Evolutionary conservation across 306 rosid species (phyloP).

Genomic region (Malus sylvestris): DNA sequence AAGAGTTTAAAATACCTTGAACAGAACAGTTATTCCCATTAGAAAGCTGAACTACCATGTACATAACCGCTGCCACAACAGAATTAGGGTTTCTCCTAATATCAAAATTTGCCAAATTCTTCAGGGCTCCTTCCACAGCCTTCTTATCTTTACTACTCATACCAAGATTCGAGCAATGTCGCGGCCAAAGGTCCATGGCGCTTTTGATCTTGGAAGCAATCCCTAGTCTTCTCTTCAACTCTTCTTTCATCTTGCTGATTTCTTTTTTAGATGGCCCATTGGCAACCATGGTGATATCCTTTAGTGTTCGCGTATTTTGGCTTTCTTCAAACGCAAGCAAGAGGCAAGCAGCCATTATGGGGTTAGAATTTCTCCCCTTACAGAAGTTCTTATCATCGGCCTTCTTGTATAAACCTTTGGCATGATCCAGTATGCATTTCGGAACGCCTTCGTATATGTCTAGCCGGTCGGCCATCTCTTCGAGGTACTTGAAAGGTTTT

Average conservation of each 20-base stretch:
- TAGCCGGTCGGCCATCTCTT: background rate
- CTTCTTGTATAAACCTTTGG: slow-evolving; percentile 1
- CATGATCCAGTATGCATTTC: background rate
- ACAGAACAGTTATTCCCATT: background rate
- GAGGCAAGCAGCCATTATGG: slow-evolving; percentile 1
- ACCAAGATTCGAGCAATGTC: slow-evolving; percentile 3
- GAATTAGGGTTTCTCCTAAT: slow-evolving; percentile 19
- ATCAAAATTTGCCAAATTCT: background rate
- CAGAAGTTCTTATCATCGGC: background rate
- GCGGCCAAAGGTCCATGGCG: slow-evolving; percentile 6
- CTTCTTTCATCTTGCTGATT: background rate
- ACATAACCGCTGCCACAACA: slow-evolving; percentile 6
- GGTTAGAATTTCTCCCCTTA: background rate
- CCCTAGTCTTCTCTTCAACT: background rate
- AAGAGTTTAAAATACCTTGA: background rate
- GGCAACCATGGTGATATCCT: background rate
- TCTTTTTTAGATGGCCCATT: slow-evolving; percentile 5
- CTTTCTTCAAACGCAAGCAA: slow-evolving; percentile 2
- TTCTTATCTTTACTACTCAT: background rate
- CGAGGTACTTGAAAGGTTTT: background rate
- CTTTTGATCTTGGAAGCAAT: background rate
- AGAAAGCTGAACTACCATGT: slow-evolving; percentile 18
- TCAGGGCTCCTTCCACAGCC: slow-evolving; percentile 7
- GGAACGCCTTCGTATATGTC: background rate
- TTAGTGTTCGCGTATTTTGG: background rate